phyloP scores from a whole-genome alignment of 164 flowering plant species.

The Malania oleifera region DNA sequence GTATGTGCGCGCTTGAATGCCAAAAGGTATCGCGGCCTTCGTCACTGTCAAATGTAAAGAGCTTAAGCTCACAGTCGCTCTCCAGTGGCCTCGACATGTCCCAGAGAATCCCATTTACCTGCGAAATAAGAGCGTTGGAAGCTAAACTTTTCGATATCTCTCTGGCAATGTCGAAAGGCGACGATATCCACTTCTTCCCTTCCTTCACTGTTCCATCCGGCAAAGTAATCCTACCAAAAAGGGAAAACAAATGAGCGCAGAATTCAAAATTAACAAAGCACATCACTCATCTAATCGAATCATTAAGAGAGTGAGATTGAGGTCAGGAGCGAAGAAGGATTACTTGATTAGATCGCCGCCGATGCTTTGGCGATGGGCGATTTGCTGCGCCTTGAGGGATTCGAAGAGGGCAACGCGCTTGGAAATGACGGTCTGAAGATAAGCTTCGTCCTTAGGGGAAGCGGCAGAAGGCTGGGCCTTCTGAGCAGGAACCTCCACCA shows the following conservation, averaged over 20 bases:
- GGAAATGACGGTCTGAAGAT: conserved; percentile 49
- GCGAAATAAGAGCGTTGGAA: conserved; percentile 59
- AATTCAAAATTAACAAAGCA: background rate
- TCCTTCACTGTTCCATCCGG: conserved; percentile 82
- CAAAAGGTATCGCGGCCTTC: conserved; percentile 95
- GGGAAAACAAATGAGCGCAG: conserved; percentile 4
- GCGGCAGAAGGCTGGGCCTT: conserved; percentile 3
- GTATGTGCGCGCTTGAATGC: conserved; percentile 99
- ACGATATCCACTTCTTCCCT: conserved; percentile 71
- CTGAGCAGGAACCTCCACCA: conserved; percentile 11
- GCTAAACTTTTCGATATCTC: conserved; percentile 72
- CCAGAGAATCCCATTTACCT: conserved; percentile 80
- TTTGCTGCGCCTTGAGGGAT: conserved; percentile 45
- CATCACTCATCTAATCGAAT: background rate
- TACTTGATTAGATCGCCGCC: conserved; percentile 67
- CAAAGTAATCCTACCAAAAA: conserved; percentile 55
- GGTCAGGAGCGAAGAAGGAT: background rate
- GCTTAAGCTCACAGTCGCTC: conserved; percentile 66
- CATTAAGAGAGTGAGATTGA: background rate
- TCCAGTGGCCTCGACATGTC: conserved; percentile 90
- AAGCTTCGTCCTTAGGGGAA: conserved; percentile 41
- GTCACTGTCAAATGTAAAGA: conserved; percentile 66
- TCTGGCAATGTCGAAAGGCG: conserved; percentile 69
- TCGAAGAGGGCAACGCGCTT: conserved; percentile 66
- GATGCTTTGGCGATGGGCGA: conserved; percentile 32